A percentile compares a stretch with the other conserved stretches of the same genome.
These are phyloP conservation scores for Pythium biforme DNA, from an alignment of 352 stramenopile genomes.

Conservation along the genomic window DNA sequence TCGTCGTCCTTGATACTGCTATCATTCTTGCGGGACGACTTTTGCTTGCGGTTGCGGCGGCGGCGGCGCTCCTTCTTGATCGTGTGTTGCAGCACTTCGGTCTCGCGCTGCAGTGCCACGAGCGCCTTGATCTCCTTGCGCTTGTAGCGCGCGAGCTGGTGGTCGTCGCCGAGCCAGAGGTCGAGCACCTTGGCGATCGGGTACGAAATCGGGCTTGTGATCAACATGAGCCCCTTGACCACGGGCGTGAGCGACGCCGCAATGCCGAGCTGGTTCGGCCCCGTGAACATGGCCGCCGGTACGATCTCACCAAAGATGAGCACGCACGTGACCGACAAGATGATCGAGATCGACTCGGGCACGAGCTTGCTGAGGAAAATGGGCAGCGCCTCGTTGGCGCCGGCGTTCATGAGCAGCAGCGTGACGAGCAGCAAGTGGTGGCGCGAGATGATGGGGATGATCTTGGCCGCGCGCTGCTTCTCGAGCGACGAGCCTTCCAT, in stretches of 20 bases:
- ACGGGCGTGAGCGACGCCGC: constrained; percentile 77
- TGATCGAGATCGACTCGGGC: constrained; percentile 82
- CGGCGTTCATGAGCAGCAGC: constrained; percentile 93
- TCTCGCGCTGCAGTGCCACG: constrained; percentile 75
- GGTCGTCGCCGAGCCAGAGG: constrained; percentile 74
- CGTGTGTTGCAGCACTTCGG: constrained; percentile 35
- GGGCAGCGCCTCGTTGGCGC: constrained; percentile 93
- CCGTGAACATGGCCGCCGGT: constrained; percentile 94
- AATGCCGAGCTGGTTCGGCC: constrained; percentile 91
- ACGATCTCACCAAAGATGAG: constrained; percentile 97
- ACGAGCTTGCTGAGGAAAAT: constrained; percentile 93
- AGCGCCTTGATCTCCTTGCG: constrained; percentile 88
- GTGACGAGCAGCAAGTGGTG: constrained; percentile 95
- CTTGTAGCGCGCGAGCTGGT: constrained; percentile 84
- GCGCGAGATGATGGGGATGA: constrained; percentile 88
- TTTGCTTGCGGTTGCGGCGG: constrained; percentile 14
- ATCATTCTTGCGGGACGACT: not conserved
- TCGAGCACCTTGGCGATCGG: constrained; percentile 92
- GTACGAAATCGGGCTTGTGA: constrained; percentile 88
- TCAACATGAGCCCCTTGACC: constrained; percentile 85
- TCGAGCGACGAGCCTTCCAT: constrained; percentile 69
- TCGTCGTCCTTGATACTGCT: constrained; percentile 1
- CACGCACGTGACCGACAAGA: constrained; percentile 96
- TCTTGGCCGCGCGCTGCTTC: constrained; percentile 64
- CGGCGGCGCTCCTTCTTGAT: constrained; percentile 23